Evolutionary conservation across 257 asterid genomes (phyloP).

Genomic region (Cynanchum wilfordii): DNA sequence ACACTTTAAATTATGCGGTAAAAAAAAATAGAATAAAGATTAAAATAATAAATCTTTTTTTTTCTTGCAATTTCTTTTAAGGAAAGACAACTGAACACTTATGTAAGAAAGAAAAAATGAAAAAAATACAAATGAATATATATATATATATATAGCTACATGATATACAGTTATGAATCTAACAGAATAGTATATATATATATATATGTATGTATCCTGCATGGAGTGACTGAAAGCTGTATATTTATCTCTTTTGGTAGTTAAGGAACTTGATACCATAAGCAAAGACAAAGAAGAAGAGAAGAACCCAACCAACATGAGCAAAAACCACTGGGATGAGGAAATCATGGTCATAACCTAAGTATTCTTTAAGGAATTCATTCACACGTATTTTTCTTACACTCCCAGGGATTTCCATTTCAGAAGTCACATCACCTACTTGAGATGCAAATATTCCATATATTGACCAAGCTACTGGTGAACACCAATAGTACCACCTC

Average conservation of each 20-base stretch:
- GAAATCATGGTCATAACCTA: constrained; percentile 68
- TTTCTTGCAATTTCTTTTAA: too few species aligned
- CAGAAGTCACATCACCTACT: constrained; percentile 42
- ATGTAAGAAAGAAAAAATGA: neutral
- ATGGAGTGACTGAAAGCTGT: neutral
- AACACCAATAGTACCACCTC: constrained; percentile 93
- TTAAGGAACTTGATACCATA: constrained; percentile 82
- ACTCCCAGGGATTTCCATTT: constrained; percentile 30
- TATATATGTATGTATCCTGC: neutral
- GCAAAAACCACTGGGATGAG: constrained; percentile 55
- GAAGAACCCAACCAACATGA: constrained; percentile 78
- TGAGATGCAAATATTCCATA: constrained; percentile 63
- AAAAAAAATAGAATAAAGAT: too few species aligned
- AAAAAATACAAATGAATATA: neutral
- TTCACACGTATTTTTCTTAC: constrained; percentile 20
- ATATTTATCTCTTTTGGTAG: constrained; percentile 53
- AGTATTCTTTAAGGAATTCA: constrained; percentile 34
- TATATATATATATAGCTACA: neutral
- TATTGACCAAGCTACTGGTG: constrained; percentile 80
- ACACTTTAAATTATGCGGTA: too few species aligned
- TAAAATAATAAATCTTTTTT: too few species aligned
- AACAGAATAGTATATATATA: neutral
- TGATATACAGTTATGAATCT: constrained; percentile 9
- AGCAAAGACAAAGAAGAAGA: constrained; percentile 72
- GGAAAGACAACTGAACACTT: too few species aligned